phyloP scores from a whole-genome alignment of 164 flowering plant species.

The Chloranthus sessilifolius region DNA sequence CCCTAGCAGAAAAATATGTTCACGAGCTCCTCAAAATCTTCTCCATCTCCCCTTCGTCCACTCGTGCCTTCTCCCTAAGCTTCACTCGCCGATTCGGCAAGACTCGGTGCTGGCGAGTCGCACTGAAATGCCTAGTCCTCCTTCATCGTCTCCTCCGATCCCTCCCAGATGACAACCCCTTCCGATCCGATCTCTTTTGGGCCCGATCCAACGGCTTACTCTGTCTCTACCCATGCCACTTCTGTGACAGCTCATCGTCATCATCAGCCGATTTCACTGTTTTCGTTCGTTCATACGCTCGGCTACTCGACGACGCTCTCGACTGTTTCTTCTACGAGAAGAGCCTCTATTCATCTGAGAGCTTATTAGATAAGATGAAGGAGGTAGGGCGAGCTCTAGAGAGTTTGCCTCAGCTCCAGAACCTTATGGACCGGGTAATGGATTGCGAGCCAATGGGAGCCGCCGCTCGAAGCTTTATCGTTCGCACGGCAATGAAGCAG shows the following conservation, averaged over 20 bases:
- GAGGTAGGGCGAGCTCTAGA: slow-evolving; percentile 26
- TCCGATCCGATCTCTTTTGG: slow-evolving; percentile 39
- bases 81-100: slow-evolving; percentile 46
- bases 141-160: slow-evolving; percentile 50
- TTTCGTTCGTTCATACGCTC: slow-evolving; percentile 51
- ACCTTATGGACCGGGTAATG: slow-evolving; percentile 44
- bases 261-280: slow-evolving; percentile 25
- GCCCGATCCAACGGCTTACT: slow-evolving; percentile 34
- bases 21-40: slow-evolving; percentile 44
- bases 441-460: slow-evolving; percentile 41
- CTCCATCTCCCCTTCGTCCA: slow-evolving; percentile 38
- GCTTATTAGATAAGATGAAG: slow-evolving; percentile 23
- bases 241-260: slow-evolving; percentile 42
- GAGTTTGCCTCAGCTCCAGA: slow-evolving; percentile 41
- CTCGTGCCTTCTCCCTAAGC: slow-evolving; percentile 32
- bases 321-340: slow-evolving; percentile 16
- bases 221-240: slow-evolving; percentile 44
- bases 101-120: slow-evolving; percentile 57
- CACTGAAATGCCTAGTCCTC: slow-evolving; percentile 56
- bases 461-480: slow-evolving; percentile 27
- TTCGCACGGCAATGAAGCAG: slow-evolving; percentile 43
- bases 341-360: neutral
- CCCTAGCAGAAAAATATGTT: slow-evolving; percentile 39
- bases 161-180: slow-evolving; percentile 27
- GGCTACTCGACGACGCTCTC: slow-evolving; percentile 47